phyloP scores from a whole-genome alignment of 2,329 filamentous ascomycete genomes.

The Alternaria ethzedia region DNA sequence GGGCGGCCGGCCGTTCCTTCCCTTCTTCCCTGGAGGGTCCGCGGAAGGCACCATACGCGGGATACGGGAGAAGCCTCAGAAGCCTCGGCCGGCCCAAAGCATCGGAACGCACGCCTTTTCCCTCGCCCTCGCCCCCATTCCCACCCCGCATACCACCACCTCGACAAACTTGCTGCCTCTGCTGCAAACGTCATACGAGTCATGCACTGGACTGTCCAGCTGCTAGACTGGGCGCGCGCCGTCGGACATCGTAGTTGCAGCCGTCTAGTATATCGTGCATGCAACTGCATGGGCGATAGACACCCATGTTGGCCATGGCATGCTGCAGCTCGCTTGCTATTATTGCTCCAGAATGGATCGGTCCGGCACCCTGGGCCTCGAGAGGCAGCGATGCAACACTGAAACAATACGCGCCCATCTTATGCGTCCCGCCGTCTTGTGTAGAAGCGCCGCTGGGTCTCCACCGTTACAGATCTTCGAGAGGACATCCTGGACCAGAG shows the following conservation, averaged over 20 bases:
- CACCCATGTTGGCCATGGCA: background rate
- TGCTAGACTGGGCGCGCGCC: background rate
- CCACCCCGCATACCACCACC: background rate
- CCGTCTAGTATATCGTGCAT: slow-evolving; percentile 4
- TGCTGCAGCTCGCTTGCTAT: slow-evolving; percentile 17
- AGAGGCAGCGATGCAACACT: slow-evolving; percentile 2
- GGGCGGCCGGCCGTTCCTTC: slow-evolving; percentile 2
- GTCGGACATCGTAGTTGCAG: slow-evolving; percentile 5
- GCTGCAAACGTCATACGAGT: background rate
- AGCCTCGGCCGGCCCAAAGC: slow-evolving; percentile 17
- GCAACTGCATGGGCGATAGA: background rate
- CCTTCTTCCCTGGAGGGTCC: slow-evolving; percentile 1
- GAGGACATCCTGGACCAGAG: slow-evolving; percentile 2
- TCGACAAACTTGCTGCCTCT: slow-evolving; percentile 1
- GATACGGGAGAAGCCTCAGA: slow-evolving; percentile 20
- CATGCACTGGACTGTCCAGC: background rate
- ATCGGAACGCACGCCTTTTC: slow-evolving; percentile 4
- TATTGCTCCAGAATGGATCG: slow-evolving; percentile 7
- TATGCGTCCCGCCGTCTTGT: background rate
- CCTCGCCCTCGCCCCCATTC: background rate
- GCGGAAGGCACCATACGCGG: slow-evolving; percentile 8
- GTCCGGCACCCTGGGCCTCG: slow-evolving; percentile 16
- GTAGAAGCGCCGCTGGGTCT: background rate
- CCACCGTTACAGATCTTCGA: background rate
- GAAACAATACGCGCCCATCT: slow-evolving; percentile 11